These are phyloP conservation scores for Hypoxylon sp. DNA, from an alignment of 2,329 filamentous ascomycete genomes.

Conservation along the genomic window DNA sequence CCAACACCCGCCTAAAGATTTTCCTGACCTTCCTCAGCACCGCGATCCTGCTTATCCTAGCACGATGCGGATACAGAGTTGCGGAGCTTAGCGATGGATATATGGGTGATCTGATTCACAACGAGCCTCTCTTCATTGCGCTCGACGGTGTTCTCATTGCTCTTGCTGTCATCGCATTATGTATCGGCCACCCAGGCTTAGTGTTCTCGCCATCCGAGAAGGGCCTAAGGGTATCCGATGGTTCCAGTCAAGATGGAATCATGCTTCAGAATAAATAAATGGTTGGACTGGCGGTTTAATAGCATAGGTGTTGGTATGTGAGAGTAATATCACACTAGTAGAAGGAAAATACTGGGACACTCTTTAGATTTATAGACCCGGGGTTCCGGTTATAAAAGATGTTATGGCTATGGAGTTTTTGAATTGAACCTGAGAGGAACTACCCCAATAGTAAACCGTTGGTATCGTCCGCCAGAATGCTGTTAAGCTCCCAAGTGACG, in stretches of 20 bases:
- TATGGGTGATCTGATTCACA: slow-evolving; percentile 63
- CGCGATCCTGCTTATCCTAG: slow-evolving; percentile 70
- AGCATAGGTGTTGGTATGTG: neutral
- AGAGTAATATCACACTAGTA: neutral
- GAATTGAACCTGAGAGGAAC: neutral
- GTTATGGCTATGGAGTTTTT: neutral
- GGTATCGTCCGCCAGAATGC: neutral
- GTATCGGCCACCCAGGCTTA: slow-evolving; percentile 61
- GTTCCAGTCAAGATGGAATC: slow-evolving; percentile 13
- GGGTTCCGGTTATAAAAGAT: neutral
- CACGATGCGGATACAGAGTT: slow-evolving; percentile 71
- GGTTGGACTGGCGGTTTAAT: neutral
- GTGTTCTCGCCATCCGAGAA: slow-evolving; percentile 50
- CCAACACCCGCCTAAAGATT: slow-evolving; percentile 57
- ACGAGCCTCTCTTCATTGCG: slow-evolving; percentile 64
- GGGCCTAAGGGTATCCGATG: slow-evolving; percentile 1
- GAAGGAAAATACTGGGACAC: neutral
- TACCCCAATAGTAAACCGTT: neutral
- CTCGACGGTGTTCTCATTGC: slow-evolving; percentile 62
- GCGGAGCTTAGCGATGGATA: slow-evolving; percentile 72
- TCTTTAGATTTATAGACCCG: neutral
- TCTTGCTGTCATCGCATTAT: slow-evolving; percentile 57
- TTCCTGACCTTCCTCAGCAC: slow-evolving; percentile 67
- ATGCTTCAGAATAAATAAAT: slow-evolving; percentile 16
- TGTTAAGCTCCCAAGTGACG: too few species aligned